Conservation (phyloP, 139 green algal genomes). For the Auxenochlorella pyrenoidosa region DNA sequence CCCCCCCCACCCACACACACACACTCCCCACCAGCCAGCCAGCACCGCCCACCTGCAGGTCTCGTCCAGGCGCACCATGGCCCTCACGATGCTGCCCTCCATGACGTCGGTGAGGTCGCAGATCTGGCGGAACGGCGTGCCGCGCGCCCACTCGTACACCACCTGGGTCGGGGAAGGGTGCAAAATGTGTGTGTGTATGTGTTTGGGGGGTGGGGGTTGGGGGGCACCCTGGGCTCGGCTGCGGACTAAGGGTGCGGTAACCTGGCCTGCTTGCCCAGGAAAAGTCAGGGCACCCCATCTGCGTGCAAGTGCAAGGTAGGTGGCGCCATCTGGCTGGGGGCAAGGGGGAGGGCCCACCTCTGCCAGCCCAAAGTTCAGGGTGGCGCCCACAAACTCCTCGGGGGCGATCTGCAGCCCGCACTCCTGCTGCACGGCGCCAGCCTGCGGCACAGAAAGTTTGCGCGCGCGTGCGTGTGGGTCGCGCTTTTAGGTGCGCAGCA, state of each 20-base stretch:
- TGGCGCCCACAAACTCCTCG: slow-evolving; percentile 73
- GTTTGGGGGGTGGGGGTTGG: background rate
- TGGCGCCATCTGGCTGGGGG: background rate
- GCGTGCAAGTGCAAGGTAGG: background rate
- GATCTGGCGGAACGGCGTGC: slow-evolving; percentile 91
- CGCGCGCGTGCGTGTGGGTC: background rate
- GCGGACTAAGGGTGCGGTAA: too few species aligned
- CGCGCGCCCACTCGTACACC: slow-evolving; percentile 96
- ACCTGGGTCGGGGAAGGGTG: slow-evolving; percentile 63
- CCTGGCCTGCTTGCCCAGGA: background rate
- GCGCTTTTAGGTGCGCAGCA: too few species aligned
- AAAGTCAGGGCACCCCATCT: too few species aligned
- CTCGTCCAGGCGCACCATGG: slow-evolving; percentile 91
- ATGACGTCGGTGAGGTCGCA: slow-evolving; percentile 92
- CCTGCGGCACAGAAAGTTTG: slow-evolving; percentile 21
- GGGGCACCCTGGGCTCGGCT: too few species aligned
- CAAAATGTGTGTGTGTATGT: background rate
- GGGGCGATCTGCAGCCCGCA: slow-evolving; percentile 68
- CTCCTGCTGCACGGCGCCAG: slow-evolving; percentile 72
- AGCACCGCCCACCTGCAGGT: slow-evolving; percentile 59
- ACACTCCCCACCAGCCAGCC: background rate
- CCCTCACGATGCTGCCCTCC: slow-evolving; percentile 95
- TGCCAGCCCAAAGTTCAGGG: slow-evolving; percentile 77
- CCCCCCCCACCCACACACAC: background rate
- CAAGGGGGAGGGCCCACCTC: slow-evolving; percentile 53